Conservation (phyloP, 2,329 filamentous ascomycete species). For the Incumbomyces delicatus region DNA sequence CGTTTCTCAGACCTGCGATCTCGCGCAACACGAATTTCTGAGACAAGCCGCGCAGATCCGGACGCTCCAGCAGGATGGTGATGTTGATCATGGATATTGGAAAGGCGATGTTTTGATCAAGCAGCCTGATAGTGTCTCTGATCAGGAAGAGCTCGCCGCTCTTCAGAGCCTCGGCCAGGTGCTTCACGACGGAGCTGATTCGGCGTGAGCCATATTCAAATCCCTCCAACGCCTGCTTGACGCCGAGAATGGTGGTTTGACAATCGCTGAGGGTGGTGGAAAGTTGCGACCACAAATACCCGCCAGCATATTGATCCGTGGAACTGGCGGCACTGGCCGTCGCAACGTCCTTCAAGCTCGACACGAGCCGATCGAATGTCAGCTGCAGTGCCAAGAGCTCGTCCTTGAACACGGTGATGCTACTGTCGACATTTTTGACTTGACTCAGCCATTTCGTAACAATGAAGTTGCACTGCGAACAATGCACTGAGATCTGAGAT, state of each 20-base stretch:
- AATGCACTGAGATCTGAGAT: background rate
- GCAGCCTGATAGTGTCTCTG: slow-evolving; percentile 14
- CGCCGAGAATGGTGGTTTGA: slow-evolving; percentile 11
- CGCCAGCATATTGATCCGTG: slow-evolving; percentile 13
- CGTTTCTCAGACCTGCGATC: background rate
- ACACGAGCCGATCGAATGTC: slow-evolving; percentile 17
- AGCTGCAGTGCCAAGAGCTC: slow-evolving; percentile 13
- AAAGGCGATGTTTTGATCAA: slow-evolving; percentile 9
- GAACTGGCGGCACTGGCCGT: slow-evolving; percentile 14
- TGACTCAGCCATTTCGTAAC: slow-evolving; percentile 16
- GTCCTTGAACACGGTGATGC: slow-evolving; percentile 14
- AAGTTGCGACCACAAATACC: slow-evolving; percentile 15
- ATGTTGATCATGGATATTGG: slow-evolving; percentile 18
- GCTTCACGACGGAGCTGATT: slow-evolving; percentile 9
- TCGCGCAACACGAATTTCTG: background rate
- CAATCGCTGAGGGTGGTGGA: slow-evolving; percentile 13
- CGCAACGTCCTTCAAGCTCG: slow-evolving; percentile 12
- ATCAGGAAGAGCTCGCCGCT: slow-evolving; percentile 15
- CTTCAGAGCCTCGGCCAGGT: slow-evolving; percentile 13
- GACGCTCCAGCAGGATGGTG: slow-evolving; percentile 16
- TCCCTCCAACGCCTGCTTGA: slow-evolving; percentile 12
- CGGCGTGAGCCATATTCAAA: slow-evolving; percentile 13
- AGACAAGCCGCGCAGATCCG: slow-evolving; percentile 5
- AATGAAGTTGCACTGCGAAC: slow-evolving; percentile 3
- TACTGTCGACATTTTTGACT: slow-evolving; percentile 14